These are phyloP conservation scores for Boletus eberwhitei DNA, from an alignment of 768 basidiomycete genomes.

Conservation along the genomic window DNA sequence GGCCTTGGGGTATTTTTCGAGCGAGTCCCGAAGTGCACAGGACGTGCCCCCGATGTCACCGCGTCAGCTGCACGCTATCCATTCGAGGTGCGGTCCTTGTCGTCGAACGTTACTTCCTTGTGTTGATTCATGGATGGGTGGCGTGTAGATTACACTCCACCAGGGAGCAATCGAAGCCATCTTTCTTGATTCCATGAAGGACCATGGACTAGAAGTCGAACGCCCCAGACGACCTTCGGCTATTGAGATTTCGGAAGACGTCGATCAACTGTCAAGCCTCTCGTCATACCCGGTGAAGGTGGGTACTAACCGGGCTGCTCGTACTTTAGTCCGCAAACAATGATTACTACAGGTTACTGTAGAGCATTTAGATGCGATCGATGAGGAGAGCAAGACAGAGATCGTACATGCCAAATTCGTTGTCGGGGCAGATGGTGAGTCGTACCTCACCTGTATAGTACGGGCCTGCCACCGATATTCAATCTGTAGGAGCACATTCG, in stretches of 20 bases:
- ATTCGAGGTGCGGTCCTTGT: slow-evolving; percentile 50
- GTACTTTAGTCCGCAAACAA: background rate
- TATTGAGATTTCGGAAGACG: slow-evolving; percentile 35
- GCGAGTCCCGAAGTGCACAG: slow-evolving; percentile 45
- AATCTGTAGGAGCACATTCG: slow-evolving; percentile 38
- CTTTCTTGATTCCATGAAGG: slow-evolving; percentile 39
- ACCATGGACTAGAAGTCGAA: slow-evolving; percentile 33
- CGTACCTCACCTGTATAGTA: background rate
- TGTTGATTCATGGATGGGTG: background rate
- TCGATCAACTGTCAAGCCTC: slow-evolving; percentile 33
- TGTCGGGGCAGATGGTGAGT: slow-evolving; percentile 35
- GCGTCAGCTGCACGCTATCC: slow-evolving; percentile 65
- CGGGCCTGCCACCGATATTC: background rate
- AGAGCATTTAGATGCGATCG: slow-evolving; percentile 22
- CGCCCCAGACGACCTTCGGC: slow-evolving; percentile 32
- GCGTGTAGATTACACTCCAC: slow-evolving; percentile 33
- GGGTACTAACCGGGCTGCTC: background rate
- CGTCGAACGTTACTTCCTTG: background rate
- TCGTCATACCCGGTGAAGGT: slow-evolving; percentile 34
- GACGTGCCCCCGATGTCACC: slow-evolving; percentile 59
- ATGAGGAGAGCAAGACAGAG: slow-evolving; percentile 31
- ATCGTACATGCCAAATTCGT: slow-evolving; percentile 34
- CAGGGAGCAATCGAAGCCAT: slow-evolving; percentile 43
- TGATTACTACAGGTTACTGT: slow-evolving; percentile 19
- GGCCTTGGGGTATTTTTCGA: background rate